phyloP scores from a whole-genome alignment of 805 yeast species.

The Kodamaea nitidulidarum region DNA sequence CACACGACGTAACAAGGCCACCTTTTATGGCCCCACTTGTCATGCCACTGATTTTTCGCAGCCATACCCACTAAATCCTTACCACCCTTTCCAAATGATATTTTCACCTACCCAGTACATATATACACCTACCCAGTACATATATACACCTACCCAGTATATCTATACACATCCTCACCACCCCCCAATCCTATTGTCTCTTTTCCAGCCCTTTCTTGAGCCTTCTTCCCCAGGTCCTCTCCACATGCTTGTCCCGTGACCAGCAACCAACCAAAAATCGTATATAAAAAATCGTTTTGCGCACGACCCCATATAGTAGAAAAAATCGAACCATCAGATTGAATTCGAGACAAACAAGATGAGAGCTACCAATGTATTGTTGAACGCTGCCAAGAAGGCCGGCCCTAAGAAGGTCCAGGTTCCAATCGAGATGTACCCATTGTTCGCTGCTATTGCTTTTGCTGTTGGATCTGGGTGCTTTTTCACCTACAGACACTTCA shows the following conservation, averaged over 20 bases:
- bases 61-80: too few species aligned
- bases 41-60: too few species aligned
- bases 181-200: too few species aligned
- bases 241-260: constrained; percentile 12
- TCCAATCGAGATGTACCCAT: constrained; percentile 46
- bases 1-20: too few species aligned
- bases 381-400: constrained; percentile 37
- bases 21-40: too few species aligned
- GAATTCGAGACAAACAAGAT: constrained; percentile 17
- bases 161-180: too few species aligned
- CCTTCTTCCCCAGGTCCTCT: too few species aligned
- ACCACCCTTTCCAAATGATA: too few species aligned
- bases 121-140: too few species aligned
- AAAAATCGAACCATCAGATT: constrained; percentile 8
- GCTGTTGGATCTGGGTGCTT: constrained; percentile 35
- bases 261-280: constrained; percentile 13
- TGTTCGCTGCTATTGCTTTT: constrained; percentile 42
- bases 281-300: not conserved
- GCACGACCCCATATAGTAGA: constrained; percentile 4
- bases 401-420: constrained; percentile 16
- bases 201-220: too few species aligned
- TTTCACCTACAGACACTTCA: constrained; percentile 48
- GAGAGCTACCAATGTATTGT: constrained; percentile 39
- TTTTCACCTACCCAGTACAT: too few species aligned
- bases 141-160: too few species aligned